Base-by-base conservation (phyloP, 805 yeast genomes). In the Isabelozyma gotoi region DNA sequence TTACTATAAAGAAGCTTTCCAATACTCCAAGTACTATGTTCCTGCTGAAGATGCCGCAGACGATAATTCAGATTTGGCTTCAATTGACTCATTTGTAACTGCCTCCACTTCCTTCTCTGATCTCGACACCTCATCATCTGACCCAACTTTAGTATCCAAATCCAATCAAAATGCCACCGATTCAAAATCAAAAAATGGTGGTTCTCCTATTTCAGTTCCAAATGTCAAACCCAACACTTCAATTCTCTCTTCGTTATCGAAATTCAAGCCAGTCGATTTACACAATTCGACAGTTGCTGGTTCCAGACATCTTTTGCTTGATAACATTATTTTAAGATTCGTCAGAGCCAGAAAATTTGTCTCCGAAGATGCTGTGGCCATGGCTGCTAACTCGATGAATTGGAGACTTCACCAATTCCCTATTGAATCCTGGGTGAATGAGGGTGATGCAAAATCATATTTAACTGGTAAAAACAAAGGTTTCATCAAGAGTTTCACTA, bases 261-360 rank as follows among this genome's bases (percentile, higher is more conserved):
- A 74, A 37, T 62, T 82, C 46, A 73, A 81, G 18, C 78, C 84
- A 0, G 73, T 71, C 17, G 73, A 71, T 16, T 56, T 82, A 7
- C 78, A 79, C 48, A 62, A 62, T 20, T 60, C 82, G 85, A 10
- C 90, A 3, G 29, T 49, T 34, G 29, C 20, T 7, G 51, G 43
- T 17, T 7, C 38, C 3, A 82, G 92, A 65, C 77, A 81, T 34
- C 98, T 92, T 61, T 74, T 84, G 38, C 86, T 95, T 3, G 99
- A 94, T 63, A 84, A 86, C 54, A 64, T 84, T 51, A 40, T 88
- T 21, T 72, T 91, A 56, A 77, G 96, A 55, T 91, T 85, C 56
- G 65, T 88, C 19, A 76, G 96, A 53, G 97, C 97, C 32, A 82
- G 97, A 66, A 89, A 89, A 66, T 89, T 89, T 84, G 81, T 85